Evolutionary conservation across 1,139 yeast species (phyloP).

Genomic region (Magnusiomyces clavatus): DNA sequence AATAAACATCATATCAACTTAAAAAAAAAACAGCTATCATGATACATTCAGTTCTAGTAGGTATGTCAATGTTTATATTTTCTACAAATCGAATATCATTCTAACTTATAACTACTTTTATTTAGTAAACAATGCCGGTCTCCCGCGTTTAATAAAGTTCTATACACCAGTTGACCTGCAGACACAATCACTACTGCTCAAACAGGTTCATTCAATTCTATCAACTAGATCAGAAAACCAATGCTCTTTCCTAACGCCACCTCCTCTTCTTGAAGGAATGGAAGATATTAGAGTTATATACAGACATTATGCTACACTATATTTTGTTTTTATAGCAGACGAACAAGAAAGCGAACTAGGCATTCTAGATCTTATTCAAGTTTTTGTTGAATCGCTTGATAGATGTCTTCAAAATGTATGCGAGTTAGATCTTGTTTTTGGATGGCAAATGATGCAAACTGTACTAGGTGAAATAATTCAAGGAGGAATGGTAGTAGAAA

Average conservation of each 20-base stretch:
- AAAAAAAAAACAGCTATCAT: slow-evolving; percentile 38
- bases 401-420: slow-evolving; percentile 91
- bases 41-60: slow-evolving; percentile 87
- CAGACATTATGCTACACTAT: slow-evolving; percentile 88
- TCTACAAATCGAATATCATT: neutral
- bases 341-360: slow-evolving; percentile 94
- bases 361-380: slow-evolving; percentile 87
- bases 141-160: slow-evolving; percentile 84
- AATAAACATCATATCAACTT: slow-evolving; percentile 2
- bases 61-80: slow-evolving; percentile 40
- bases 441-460: slow-evolving; percentile 93
- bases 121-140: slow-evolving; percentile 80
- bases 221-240: slow-evolving; percentile 61
- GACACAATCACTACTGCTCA: slow-evolving; percentile 63
- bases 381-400: slow-evolving; percentile 91
- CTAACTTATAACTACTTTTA: slow-evolving; percentile 22
- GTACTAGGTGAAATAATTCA: slow-evolving; percentile 82
- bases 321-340: slow-evolving; percentile 91
- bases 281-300: slow-evolving; percentile 79
- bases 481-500: slow-evolving; percentile 98
- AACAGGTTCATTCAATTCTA: slow-evolving; percentile 67
- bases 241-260: slow-evolving; percentile 77
- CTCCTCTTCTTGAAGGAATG: slow-evolving; percentile 47
- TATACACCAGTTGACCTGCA: slow-evolving; percentile 82
- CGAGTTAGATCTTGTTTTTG: slow-evolving; percentile 89